A percentile compares a stretch with the other conserved stretches of the same genome.
phyloP scores from a whole-genome alignment of 2,329 filamentous ascomycete genomes.

The Aspergillus hiratsukae region DNA sequence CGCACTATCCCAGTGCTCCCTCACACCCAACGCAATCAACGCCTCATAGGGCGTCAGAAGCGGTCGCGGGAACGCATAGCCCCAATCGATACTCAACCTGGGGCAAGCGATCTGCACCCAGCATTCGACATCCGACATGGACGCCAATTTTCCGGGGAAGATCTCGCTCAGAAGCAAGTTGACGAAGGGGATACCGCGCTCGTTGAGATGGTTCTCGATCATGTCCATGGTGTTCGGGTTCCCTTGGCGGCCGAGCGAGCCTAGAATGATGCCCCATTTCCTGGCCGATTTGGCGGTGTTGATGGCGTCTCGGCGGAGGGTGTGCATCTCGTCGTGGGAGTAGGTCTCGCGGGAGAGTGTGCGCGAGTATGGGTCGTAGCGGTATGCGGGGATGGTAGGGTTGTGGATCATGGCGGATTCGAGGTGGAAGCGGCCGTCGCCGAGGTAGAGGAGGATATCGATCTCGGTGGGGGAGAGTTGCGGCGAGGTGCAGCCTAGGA shows the following conservation, averaged over 20 bases:
- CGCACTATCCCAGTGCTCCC: constrained; percentile 65
- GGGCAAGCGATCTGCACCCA: constrained; percentile 99
- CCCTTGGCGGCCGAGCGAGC: constrained; percentile 85
- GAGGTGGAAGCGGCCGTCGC: constrained; percentile 90
- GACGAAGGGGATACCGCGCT: constrained; percentile 71
- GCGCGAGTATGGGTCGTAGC: constrained; percentile 94
- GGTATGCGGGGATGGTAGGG: constrained; percentile 80
- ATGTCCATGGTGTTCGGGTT: constrained; percentile 88
- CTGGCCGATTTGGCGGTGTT: constrained; percentile 66
- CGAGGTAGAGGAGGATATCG: constrained; percentile 81
- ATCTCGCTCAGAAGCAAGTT: constrained; percentile 90
- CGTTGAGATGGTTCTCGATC: constrained; percentile 72
- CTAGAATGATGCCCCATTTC: constrained; percentile 94
- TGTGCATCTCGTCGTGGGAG: constrained; percentile 85
- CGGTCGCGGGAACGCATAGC: constrained; percentile 87
- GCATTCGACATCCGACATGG: constrained; percentile 91
- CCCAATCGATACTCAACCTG: constrained; percentile 97
- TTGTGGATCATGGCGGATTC: constrained; percentile 99
- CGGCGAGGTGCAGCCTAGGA: constrained; percentile 94
- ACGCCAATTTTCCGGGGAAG: constrained; percentile 87
- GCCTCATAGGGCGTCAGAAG: constrained; percentile 93
- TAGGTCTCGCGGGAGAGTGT: constrained; percentile 89
- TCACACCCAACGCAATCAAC: constrained; percentile 76
- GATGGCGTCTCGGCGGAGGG: constrained; percentile 73
- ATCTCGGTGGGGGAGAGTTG: constrained; percentile 57